phyloP scores from a whole-genome alignment of 2,329 filamentous ascomycete genomes.

The Penicillium aurantiogriseum region DNA sequence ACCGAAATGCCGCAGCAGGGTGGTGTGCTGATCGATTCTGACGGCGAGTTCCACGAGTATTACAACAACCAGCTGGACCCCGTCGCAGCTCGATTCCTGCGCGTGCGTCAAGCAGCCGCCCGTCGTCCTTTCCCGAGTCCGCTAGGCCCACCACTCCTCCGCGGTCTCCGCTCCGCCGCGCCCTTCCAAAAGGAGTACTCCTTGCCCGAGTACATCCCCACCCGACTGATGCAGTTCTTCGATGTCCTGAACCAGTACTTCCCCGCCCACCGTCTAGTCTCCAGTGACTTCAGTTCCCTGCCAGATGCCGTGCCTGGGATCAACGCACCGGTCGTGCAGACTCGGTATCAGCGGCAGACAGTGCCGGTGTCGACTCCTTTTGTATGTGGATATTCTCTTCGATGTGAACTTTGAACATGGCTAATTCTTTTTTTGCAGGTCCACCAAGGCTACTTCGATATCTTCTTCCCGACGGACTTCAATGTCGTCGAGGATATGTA shows the following conservation, averaged over 20 bases:
- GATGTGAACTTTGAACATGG: background rate
- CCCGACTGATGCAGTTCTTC: slow-evolving; percentile 94
- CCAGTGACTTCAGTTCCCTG: slow-evolving; percentile 85
- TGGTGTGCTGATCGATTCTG: slow-evolving; percentile 76
- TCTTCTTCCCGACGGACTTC: slow-evolving; percentile 97
- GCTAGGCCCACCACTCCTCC: slow-evolving; percentile 51
- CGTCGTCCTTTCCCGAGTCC: slow-evolving; percentile 45
- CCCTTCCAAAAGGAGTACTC: slow-evolving; percentile 77
- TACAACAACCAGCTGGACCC: slow-evolving; percentile 80
- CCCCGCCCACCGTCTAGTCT: slow-evolving; percentile 81
- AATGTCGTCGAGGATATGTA: slow-evolving; percentile 87
- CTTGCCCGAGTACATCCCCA: slow-evolving; percentile 88
- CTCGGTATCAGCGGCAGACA: slow-evolving; percentile 79
- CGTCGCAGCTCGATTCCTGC: slow-evolving; percentile 75
- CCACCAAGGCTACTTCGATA: slow-evolving; percentile 98
- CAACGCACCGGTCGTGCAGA: slow-evolving; percentile 95
- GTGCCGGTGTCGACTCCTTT: slow-evolving; percentile 88
- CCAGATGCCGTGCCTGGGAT: slow-evolving; percentile 79
- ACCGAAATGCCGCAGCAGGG: slow-evolving; percentile 85
- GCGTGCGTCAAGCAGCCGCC: slow-evolving; percentile 74
- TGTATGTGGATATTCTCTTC: slow-evolving; percentile 55
- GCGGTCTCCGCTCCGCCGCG: slow-evolving; percentile 61
- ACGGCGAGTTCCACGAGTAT: slow-evolving; percentile 93
- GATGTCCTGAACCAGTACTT: slow-evolving; percentile 85
- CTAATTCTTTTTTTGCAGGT: slow-evolving; percentile 56